These are phyloP conservation scores for Pichia thaimueangensis DNA, from an alignment of 805 yeast genomes.

Conservation along the genomic window DNA sequence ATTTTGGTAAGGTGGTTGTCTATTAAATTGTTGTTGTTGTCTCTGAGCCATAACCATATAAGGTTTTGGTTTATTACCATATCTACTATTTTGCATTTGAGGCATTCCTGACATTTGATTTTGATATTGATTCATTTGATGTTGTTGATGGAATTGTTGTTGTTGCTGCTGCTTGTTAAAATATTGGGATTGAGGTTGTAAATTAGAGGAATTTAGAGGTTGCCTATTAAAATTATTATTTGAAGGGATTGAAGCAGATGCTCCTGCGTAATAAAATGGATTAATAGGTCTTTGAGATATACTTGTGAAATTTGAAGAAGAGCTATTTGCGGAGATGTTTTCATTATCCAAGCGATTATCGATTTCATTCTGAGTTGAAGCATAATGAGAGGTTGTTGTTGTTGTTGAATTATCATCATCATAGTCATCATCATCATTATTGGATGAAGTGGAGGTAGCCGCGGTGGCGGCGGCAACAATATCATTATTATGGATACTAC, in stretches of 20 bases:
- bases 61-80: constrained; percentile 9
- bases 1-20: neutral
- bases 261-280: constrained; percentile 43
- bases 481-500: neutral
- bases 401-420: neutral
- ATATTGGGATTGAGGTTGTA: constrained; percentile 7
- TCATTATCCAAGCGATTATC: constrained; percentile 1
- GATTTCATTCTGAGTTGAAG: neutral
- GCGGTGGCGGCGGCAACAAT: neutral
- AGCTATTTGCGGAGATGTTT: constrained; percentile 4
- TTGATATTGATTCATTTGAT: constrained; percentile 3
- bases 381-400: too few species aligned
- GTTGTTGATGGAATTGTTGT: constrained; percentile 15
- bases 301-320: constrained; percentile 61
- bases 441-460: neutral
- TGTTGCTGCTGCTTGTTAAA: too few species aligned
- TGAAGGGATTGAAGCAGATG: too few species aligned
- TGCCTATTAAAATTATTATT: constrained; percentile 1
- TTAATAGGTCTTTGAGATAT: constrained; percentile 73
- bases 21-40: neutral
- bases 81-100: neutral
- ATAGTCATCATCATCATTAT: neutral
- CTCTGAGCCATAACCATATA: constrained; percentile 9
- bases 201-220: neutral
- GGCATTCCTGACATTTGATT: constrained; percentile 8